Evolutionary conservation across 768 basidiomycete species (phyloP).

Genomic region (Lentinula lateritia): DNA sequence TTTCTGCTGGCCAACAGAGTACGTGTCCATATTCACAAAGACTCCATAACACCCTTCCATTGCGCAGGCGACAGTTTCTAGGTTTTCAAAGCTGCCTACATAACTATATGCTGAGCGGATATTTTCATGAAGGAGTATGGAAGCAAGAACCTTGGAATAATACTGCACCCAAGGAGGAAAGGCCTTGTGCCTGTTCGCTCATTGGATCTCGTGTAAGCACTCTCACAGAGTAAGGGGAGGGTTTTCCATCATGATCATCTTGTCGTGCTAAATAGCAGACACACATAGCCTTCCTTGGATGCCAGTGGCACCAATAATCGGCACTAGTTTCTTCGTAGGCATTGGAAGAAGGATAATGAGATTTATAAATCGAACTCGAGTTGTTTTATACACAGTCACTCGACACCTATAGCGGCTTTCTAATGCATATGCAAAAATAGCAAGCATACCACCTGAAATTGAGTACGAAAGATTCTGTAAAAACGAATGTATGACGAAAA

Average conservation of each 20-base stretch:
- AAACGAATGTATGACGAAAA: no score
- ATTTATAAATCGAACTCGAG: no score
- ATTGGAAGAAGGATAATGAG: not conserved
- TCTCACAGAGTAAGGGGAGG: conserved; percentile 36
- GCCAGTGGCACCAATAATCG: conserved; percentile 42
- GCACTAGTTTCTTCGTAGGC: conserved; percentile 25
- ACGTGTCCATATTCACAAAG: conserved; percentile 12
- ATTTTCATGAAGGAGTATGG: not conserved
- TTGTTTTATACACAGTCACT: no score
- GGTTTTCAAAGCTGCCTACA: conserved; percentile 27
- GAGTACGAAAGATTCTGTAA: no score
- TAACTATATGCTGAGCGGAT: not conserved
- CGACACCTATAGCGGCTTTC: not conserved
- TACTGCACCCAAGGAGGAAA: conserved; percentile 31
- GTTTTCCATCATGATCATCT: conserved; percentile 29
- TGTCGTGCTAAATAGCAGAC: conserved; percentile 27
- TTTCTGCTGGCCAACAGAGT: not conserved
- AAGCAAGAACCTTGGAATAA: conserved; percentile 27
- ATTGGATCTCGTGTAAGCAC: conserved; percentile 33
- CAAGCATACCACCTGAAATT: no score
- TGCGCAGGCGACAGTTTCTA: conserved; percentile 22
- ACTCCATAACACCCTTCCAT: conserved; percentile 26
- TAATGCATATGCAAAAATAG: no score
- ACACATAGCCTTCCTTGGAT: conserved; percentile 37
- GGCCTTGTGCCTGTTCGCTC: conserved; percentile 26